Conservation (phyloP, 768 basidiomycete species). For the Mycena galopus region DNA sequence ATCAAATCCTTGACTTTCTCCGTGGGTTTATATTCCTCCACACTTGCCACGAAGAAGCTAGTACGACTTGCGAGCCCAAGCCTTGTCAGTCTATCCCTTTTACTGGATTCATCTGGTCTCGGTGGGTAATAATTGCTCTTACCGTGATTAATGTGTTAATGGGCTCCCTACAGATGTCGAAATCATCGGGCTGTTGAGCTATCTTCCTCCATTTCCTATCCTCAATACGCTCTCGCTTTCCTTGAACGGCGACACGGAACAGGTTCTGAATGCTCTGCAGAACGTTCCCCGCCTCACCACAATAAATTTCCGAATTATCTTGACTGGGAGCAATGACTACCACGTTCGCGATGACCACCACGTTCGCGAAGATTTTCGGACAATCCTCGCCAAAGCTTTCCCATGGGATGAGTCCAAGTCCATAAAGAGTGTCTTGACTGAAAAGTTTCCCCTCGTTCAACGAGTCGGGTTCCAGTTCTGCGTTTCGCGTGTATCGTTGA, state of each 20-base stretch:
- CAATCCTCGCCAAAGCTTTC: background rate
- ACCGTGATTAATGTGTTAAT: too few species aligned
- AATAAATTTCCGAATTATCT: background rate
- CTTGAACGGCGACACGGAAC: background rate
- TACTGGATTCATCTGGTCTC: too few species aligned
- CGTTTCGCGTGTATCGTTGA: background rate
- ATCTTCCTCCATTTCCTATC: background rate
- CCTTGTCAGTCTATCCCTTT: background rate
- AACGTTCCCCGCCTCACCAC: constrained; percentile 9
- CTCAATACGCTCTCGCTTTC: constrained; percentile 6
- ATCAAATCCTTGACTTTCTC: constrained; percentile 8
- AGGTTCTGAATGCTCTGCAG: background rate
- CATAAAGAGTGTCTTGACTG: background rate
- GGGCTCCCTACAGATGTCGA: too few species aligned
- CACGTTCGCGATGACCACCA: background rate
- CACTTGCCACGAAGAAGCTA: background rate
- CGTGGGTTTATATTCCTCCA: too few species aligned
- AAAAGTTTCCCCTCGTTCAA: constrained; percentile 3
- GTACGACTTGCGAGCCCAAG: background rate
- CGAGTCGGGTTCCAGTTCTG: constrained; percentile 9
- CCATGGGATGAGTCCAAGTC: constrained; percentile 3
- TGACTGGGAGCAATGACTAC: too few species aligned
- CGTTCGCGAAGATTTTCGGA: background rate
- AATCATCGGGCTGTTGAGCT: background rate
- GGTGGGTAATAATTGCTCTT: background rate